Evolutionary conservation across 1,284 basidiomycete species (phyloP), one percentile per base, ranked within the genome.

Genomic region (Heterobasidion annosum): DNA sequence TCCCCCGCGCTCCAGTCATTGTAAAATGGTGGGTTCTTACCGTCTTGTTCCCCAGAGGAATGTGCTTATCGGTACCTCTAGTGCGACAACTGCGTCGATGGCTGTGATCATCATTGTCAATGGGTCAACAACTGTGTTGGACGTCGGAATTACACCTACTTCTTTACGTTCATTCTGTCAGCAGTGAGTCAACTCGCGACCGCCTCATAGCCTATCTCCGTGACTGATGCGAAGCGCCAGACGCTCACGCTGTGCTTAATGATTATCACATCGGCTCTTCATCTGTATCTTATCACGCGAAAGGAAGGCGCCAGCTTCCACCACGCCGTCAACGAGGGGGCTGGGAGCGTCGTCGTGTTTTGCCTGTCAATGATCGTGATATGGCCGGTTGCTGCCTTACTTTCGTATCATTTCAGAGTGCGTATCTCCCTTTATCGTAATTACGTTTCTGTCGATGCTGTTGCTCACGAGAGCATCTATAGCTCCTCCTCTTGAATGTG

Each of bases 81-180:
- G 87, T 97, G 93, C 67, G 91, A 95, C 62, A 96, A 97, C 66
- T 97, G 94, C 65, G 90, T 96, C 19, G 93, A 96, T 61, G 87
- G 85, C 19, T 86, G 83, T 63, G 87, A 95, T 65, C 92, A 95
- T 65, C 92, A 96, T 69, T 97, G 94, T 62, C 90, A 93, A 61
- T 97, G 93, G 85, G 83, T 97, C 35, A 95, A 96, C 68, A 94
- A 93, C 65, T 97, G 93, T 65, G 78, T 98, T 48, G 93, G 94
- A 3, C 81, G 89, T 51, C 84, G 93, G 50, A 97, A 96, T 67
- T 97, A 98, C 68, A 88, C 91, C 25, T 79, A 85, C 19, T 98
- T 98, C 71, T 85, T 95, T 60, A 81, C 81, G 1, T 83, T 93
- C 62, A 75, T 97, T 33, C 68, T 85, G 50, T 79, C 81, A 37